Conservation (phyloP, 2,329 filamentous ascomycete species). For the Exophiala lecanii-corni region DNA sequence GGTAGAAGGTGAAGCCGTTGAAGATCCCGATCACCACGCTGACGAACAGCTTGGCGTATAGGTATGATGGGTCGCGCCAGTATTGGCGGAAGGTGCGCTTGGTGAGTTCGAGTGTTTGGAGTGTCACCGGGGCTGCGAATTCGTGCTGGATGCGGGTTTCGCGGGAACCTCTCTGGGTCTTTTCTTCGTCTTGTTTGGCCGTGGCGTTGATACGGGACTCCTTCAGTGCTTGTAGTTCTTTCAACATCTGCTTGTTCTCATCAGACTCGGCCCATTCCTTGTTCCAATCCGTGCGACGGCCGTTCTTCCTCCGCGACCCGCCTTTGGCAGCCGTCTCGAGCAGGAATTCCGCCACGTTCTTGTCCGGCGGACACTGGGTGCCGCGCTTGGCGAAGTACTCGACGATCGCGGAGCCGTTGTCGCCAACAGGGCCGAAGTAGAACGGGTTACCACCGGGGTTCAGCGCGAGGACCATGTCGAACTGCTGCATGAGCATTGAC, state of each 20-base stretch:
- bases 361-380: constrained; percentile 60
- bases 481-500: constrained; percentile 64
- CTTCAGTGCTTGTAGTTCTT: constrained; percentile 64
- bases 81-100: constrained; percentile 67
- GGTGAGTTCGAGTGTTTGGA: constrained; percentile 63
- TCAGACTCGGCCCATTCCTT: constrained; percentile 66
- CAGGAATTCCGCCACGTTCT: constrained; percentile 64
- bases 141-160: constrained; percentile 38
- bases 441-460: constrained; percentile 66
- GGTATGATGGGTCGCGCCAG: constrained; percentile 71
- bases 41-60: constrained; percentile 72
- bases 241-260: constrained; percentile 54
- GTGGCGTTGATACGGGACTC: constrained; percentile 44
- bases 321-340: constrained; percentile 61
- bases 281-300: constrained; percentile 64
- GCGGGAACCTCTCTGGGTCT: constrained; percentile 34
- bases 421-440: constrained; percentile 68
- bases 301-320: constrained; percentile 45
- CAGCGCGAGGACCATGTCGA: constrained; percentile 67
- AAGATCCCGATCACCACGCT: constrained; percentile 68
- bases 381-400: constrained; percentile 66
- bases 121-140: constrained; percentile 61
- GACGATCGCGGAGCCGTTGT: constrained; percentile 60
- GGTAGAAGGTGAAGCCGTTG: constrained; percentile 72
- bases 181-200: no score